Evolutionary conservation across 225 moss, liverwort and hornwort species (phyloP), one percentile per base, ranked within the genome.

Genomic region (Anthoceros angustus): DNA sequence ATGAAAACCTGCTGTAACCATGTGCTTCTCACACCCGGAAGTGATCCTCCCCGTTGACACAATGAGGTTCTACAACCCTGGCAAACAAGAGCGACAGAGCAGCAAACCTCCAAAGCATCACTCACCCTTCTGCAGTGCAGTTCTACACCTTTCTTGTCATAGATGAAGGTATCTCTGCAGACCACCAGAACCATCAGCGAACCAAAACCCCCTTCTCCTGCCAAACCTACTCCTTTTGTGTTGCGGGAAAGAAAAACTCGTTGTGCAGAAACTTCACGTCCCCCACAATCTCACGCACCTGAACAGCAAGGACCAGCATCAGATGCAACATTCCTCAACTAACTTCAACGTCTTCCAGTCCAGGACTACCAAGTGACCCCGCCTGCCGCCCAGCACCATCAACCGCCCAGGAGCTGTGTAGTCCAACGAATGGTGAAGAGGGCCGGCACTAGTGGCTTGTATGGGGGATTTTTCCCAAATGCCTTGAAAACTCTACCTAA

Each of bases 201-300:
- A 32, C 32, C 32, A 32, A 32, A 32, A 32, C 32, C 4, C 32
- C 32, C 32, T 32, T 32, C 4, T n/a, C 4, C 32, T 32, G 32
- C 4, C 32, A 15, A 62, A 43, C 84, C 23, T 76, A 95, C 95
- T 92, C 91, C 42, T 98, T 98, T 41, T 98, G 95, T 12, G 95
- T 91, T 41, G 82, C 95, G 32, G 91, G 91, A 66, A 98, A 89
- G 68, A 92, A 92, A 49, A 79, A 75, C 71, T 98, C 95, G 69
- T 92, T 98, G 50, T 98, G 95, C 68, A 98, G 82, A 63, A 92
- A 98, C 69, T 92, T 91, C 63, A 92, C 92, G 74, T 98, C 95
- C 61, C 95, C 73, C 4, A 80, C 75, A 25, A 88, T 98, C 71
- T 92, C 87, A 74, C 77, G 83, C 42, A 98, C 94, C 94, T 95